These are phyloP conservation scores for Cyclotella atomus DNA, from an alignment of 108 stramenopile genomes.

Conservation along the genomic window DNA sequence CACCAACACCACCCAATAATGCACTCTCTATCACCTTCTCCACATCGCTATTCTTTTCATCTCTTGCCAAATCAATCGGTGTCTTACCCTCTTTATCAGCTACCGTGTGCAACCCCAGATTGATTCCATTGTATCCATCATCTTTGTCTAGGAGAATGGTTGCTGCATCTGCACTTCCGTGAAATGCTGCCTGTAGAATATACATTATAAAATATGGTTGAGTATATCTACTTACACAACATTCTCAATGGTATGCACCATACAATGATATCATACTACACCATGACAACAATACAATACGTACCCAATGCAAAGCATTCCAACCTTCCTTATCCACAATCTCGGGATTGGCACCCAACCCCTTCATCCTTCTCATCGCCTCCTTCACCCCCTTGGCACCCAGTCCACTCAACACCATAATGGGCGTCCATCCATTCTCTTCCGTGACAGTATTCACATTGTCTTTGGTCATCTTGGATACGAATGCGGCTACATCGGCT, in stretches of 20 bases:
- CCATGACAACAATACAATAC: too few species aligned
- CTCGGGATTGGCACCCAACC: constrained; percentile 76
- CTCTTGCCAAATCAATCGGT: constrained; percentile 69
- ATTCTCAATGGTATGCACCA: too few species aligned
- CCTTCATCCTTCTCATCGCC: constrained; percentile 64
- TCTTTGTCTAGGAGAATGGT: constrained; percentile 52
- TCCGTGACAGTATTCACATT: constrained; percentile 79
- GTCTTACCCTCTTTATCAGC: constrained; percentile 90
- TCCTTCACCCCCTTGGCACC: constrained; percentile 53
- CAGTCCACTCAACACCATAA: constrained; percentile 85
- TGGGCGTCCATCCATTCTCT: constrained; percentile 85
- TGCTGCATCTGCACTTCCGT: constrained; percentile 77
- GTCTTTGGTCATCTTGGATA: constrained; percentile 63
- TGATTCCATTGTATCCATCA: constrained; percentile 51
- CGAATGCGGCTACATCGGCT: constrained; percentile 71
- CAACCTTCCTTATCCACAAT: constrained; percentile 82
- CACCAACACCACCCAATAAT: not conserved
- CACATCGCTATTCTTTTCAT: constrained; percentile 78
- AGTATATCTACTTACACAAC: too few species aligned
- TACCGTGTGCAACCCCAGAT: constrained; percentile 44
- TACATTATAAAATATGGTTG: not conserved
- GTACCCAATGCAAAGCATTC: constrained; percentile 86
- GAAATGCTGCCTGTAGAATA: constrained; percentile 63
- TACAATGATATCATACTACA: too few species aligned
- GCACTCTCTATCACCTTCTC: constrained; percentile 67